Evolutionary conservation across 345 rosid species (phyloP).

Genomic region (Acer saccharum): DNA sequence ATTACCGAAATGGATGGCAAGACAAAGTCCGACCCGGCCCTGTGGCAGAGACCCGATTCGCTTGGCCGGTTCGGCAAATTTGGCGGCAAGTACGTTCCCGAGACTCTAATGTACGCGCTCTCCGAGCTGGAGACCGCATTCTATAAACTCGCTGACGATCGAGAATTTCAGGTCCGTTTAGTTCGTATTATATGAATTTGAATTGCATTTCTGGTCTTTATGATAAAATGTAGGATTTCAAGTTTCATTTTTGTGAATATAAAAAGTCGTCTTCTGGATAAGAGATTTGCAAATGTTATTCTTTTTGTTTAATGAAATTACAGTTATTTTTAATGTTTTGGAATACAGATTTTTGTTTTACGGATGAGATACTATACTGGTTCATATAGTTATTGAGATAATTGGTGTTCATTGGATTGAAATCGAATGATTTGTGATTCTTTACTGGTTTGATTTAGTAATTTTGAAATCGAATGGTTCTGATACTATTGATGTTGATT

Average conservation of each 20-base stretch:
- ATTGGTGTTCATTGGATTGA: background rate
- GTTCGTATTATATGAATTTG: background rate
- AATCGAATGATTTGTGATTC: background rate
- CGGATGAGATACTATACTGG: background rate
- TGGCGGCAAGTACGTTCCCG: constrained; percentile 95
- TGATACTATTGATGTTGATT: background rate
- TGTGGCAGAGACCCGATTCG: constrained; percentile 75
- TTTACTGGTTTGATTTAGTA: background rate
- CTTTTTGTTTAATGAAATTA: no score
- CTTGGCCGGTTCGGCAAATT: constrained; percentile 88
- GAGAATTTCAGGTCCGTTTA: constrained; percentile 64
- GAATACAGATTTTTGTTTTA: background rate
- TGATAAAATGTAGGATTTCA: background rate
- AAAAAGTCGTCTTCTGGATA: no score
- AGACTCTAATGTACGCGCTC: constrained; percentile 88
- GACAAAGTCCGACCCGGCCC: constrained; percentile 31
- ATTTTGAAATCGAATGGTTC: background rate
- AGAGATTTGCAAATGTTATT: no score
- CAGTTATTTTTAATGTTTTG: no score
- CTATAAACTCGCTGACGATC: constrained; percentile 56
- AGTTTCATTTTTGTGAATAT: background rate
- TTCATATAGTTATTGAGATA: background rate
- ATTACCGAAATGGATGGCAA: constrained; percentile 39
- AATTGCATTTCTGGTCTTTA: background rate
- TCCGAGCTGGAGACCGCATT: constrained; percentile 83